These are phyloP conservation scores for Lycium barbarum DNA, from an alignment of 257 asterid genomes.

Conservation along the genomic window DNA sequence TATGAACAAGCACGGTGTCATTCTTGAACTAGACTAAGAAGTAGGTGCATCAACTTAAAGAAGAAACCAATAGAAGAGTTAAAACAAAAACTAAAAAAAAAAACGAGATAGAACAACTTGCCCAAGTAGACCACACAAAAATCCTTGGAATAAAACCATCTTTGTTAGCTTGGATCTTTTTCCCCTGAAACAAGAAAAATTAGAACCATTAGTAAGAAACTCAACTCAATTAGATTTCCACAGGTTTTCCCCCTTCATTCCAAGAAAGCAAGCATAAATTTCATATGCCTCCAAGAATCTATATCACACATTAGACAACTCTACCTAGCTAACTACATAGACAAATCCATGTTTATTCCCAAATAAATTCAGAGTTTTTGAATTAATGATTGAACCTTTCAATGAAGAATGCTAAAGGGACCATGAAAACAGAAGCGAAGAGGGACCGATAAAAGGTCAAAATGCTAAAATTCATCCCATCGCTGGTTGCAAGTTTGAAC, in stretches of 20 bases:
- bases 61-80: neutral
- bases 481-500: constrained; percentile 59
- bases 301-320: neutral
- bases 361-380: neutral
- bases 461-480: constrained; percentile 62
- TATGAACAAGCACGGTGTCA: neutral
- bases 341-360: neutral
- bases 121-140: constrained; percentile 70
- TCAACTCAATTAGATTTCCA: neutral
- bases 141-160: constrained; percentile 49
- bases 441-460: constrained; percentile 58
- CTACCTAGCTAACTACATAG: neutral
- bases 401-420: constrained; percentile 53
- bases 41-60: neutral
- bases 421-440: constrained; percentile 62
- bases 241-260: neutral
- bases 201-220: neutral
- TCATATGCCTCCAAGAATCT: too few species aligned
- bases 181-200: constrained; percentile 44
- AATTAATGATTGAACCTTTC: constrained; percentile 51
- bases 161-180: constrained; percentile 63
- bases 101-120: constrained; percentile 22
- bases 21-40: neutral
- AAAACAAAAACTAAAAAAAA: neutral
- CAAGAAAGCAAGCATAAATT: neutral